phyloP scores from a whole-genome alignment of 2,329 filamentous ascomycete species.

The Fusarium protoensiforme region DNA sequence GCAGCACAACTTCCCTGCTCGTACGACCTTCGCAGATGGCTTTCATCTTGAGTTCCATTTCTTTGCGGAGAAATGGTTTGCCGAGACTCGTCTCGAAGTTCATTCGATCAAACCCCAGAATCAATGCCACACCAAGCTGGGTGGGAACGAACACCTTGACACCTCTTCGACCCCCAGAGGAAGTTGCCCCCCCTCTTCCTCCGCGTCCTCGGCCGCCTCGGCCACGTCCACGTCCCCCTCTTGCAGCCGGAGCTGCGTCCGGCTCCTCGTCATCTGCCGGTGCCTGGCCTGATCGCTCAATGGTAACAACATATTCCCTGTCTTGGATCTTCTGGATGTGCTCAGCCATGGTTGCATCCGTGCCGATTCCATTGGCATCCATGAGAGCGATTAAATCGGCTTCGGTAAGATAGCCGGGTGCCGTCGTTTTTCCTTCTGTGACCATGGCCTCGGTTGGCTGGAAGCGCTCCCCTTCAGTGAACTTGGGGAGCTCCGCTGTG shows the following conservation, averaged over 20 bases:
- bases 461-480: constrained; percentile 82
- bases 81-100: constrained; percentile 91
- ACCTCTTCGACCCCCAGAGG: constrained; percentile 57
- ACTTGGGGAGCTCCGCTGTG: constrained; percentile 82
- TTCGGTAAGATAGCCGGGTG: constrained; percentile 90
- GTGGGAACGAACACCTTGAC: constrained; percentile 94
- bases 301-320: constrained; percentile 82
- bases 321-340: constrained; percentile 97
- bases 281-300: constrained; percentile 54
- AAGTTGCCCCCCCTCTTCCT: constrained; percentile 53
- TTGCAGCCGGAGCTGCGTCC: constrained; percentile 52
- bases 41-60: constrained; percentile 98
- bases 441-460: constrained; percentile 90
- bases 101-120: constrained; percentile 95
- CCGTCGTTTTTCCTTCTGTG: constrained; percentile 87
- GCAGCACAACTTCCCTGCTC: constrained; percentile 78
- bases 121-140: constrained; percentile 87
- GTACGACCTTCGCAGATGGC: constrained; percentile 91
- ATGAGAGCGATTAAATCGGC: constrained; percentile 95
- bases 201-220: constrained; percentile 55
- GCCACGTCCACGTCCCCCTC: constrained; percentile 62
- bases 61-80: constrained; percentile 95
- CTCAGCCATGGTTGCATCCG: constrained; percentile 98
- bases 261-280: constrained; percentile 51
- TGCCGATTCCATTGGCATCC: constrained; percentile 98